phyloP scores from a whole-genome alignment of 2,329 filamentous ascomycete genomes.

The Calonectria pteridis region DNA sequence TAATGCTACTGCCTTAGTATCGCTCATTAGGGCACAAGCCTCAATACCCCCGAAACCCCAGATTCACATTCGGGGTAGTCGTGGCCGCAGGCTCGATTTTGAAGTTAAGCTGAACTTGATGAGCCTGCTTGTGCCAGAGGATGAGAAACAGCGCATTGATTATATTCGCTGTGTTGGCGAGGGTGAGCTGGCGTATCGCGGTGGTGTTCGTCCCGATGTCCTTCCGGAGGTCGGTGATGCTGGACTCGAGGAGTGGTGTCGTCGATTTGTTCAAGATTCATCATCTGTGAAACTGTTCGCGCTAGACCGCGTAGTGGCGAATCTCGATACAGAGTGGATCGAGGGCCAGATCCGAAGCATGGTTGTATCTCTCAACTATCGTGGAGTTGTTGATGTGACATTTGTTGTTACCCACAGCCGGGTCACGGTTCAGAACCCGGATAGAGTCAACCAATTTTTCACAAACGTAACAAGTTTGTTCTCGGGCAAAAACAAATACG shows the following conservation, averaged over 20 bases:
- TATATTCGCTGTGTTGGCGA: slow-evolving; percentile 64
- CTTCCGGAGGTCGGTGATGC: slow-evolving; percentile 58
- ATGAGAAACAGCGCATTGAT: slow-evolving; percentile 59
- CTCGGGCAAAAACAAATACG: slow-evolving; percentile 65
- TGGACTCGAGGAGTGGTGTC: slow-evolving; percentile 63
- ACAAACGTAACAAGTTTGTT: slow-evolving; percentile 65
- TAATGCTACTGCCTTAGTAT: slow-evolving; percentile 58
- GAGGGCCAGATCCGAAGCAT: slow-evolving; percentile 67
- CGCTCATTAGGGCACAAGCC: slow-evolving; percentile 61
- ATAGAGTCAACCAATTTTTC: slow-evolving; percentile 67
- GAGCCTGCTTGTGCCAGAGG: slow-evolving; percentile 63
- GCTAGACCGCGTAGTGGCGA: slow-evolving; percentile 65
- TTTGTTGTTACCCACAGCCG: slow-evolving; percentile 64
- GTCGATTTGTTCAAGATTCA: slow-evolving; percentile 60
- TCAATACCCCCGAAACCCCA: slow-evolving; percentile 68
- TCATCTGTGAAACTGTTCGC: slow-evolving; percentile 62
- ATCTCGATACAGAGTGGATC: slow-evolving; percentile 67
- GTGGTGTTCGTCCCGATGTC: slow-evolving; percentile 56
- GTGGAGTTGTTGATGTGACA: slow-evolving; percentile 60
- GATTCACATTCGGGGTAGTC: slow-evolving; percentile 62
- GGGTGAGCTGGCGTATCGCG: slow-evolving; percentile 65
- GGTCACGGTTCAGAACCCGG: slow-evolving; percentile 64
- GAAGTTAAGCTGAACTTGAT: slow-evolving; percentile 67
- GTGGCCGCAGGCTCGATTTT: slow-evolving; percentile 62
- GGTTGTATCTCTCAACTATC: slow-evolving; percentile 63